Conservation (phyloP, 495 filamentous ascomycete genomes). For the Acidiella bohemica region DNA sequence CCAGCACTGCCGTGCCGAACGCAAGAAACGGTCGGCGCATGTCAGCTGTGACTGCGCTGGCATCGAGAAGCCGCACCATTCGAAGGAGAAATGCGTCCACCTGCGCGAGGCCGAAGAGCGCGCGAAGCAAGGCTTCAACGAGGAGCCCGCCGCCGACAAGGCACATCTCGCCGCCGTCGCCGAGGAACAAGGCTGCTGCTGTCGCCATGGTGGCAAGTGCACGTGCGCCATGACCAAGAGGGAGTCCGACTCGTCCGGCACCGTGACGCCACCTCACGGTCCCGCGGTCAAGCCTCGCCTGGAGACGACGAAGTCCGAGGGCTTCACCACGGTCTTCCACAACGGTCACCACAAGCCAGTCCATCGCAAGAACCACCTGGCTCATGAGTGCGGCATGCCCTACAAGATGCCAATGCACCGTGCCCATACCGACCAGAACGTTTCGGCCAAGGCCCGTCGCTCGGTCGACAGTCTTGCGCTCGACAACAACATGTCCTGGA, state of each 20-base stretch:
- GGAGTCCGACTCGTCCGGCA: conserved; percentile 41
- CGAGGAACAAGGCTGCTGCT: conserved; percentile 54
- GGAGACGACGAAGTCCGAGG: conserved; percentile 72
- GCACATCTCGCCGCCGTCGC: conserved; percentile 22
- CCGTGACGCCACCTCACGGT: conserved; percentile 7
- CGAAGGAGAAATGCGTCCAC: conserved; percentile 50
- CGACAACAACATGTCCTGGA: conserved; percentile 12
- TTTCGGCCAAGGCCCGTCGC: conserved; percentile 12
- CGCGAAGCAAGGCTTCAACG: conserved; percentile 22
- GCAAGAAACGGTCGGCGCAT: conserved; percentile 93
- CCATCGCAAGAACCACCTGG: conserved; percentile 75
- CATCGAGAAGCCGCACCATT: conserved; percentile 51
- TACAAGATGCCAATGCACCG: conserved; percentile 57
- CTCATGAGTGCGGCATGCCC: conserved; percentile 67
- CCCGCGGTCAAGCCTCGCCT: conserved; percentile 48
- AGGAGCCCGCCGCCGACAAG: conserved; percentile 37
- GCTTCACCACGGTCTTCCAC: conserved; percentile 67
- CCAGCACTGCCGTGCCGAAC: conserved; percentile 86
- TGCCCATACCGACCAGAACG: conserved; percentile 50
- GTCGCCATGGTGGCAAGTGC: conserved; percentile 82
- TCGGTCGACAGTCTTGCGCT: conserved; percentile 23
- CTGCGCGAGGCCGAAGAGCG: conserved; percentile 26
- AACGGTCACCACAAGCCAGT: conserved; percentile 91
- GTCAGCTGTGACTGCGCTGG: conserved; percentile 96
- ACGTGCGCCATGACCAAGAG: conserved; percentile 77